phyloP scores from a whole-genome alignment of 495 filamentous ascomycete species.

The Hypoxylon subgilvum region DNA sequence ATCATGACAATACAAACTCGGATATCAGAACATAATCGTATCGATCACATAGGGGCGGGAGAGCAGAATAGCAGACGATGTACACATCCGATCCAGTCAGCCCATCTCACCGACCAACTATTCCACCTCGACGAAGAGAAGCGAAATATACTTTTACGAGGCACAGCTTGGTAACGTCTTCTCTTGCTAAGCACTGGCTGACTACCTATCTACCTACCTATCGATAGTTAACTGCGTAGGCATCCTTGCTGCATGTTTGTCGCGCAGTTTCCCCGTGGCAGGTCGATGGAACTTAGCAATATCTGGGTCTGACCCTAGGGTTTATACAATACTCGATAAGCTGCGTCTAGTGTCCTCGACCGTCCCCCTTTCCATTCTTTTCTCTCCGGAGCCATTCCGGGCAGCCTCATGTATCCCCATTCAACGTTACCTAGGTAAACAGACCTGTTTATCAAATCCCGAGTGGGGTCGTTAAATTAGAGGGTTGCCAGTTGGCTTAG shows the following conservation, averaged over 20 bases:
- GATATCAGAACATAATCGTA: not conserved
- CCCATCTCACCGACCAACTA: no score
- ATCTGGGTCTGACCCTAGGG: not conserved
- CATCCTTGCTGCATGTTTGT: constrained; percentile 35
- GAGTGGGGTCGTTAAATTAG: no score
- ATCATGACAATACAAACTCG: not conserved
- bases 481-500: not conserved
- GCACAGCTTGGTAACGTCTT: constrained; percentile 6
- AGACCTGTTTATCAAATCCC: no score
- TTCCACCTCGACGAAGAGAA: not conserved
- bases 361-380: not conserved
- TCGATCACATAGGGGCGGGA: no score
- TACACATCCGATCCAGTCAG: no score
- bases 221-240: no score
- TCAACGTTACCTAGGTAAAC: no score
- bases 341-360: constrained; percentile 3
- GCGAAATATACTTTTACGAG: not conserved
- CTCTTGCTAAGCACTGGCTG: constrained; percentile 21
- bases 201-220: constrained; percentile 44
- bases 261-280: constrained; percentile 14
- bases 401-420: not conserved
- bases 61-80: no score
- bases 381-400: not conserved
- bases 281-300: constrained; percentile 10
- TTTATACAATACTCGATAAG: constrained; percentile 29